Evolutionary conservation across 805 yeast genomes (phyloP).

Genomic region (Candida gorgasii): DNA sequence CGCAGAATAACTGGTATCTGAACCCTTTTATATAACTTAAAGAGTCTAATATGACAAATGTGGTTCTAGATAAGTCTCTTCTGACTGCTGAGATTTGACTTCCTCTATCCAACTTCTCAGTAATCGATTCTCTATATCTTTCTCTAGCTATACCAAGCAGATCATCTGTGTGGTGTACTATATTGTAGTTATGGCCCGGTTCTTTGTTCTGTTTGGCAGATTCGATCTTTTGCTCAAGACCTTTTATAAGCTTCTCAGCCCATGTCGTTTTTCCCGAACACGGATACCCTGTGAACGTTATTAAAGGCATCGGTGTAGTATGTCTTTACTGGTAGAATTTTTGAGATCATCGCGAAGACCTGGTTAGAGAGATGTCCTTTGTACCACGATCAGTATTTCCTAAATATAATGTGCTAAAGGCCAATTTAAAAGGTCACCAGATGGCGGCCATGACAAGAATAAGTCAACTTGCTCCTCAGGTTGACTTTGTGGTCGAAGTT

Average conservation of each 20-base stretch:
- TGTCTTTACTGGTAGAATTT: too few relatives aligned
- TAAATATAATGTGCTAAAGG: slow-evolving; percentile 61
- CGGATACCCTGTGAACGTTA: slow-evolving; percentile 84
- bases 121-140: slow-evolving; percentile 66
- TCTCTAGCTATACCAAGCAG: slow-evolving; percentile 68
- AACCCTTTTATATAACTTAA: slow-evolving; percentile 92
- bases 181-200: slow-evolving; percentile 56
- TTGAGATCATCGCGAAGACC: not conserved
- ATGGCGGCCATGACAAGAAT: slow-evolving; percentile 70
- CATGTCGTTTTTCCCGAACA: slow-evolving; percentile 79
- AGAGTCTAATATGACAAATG: slow-evolving; percentile 82
- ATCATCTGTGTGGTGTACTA: slow-evolving; percentile 77
- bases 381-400: slow-evolving; percentile 77
- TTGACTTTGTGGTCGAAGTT: slow-evolving; percentile 80
- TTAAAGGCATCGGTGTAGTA: slow-evolving; percentile 85
- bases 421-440: slow-evolving; percentile 92
- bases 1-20: slow-evolving; percentile 91
- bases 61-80: slow-evolving; percentile 66
- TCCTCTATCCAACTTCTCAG: slow-evolving; percentile 82
- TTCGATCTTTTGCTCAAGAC: slow-evolving; percentile 49
- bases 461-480: slow-evolving; percentile 69
- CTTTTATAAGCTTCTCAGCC: slow-evolving; percentile 55
- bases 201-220: slow-evolving; percentile 36
- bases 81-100: slow-evolving; percentile 87
- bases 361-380: slow-evolving; percentile 47